Evolutionary conservation across 176 grass and related monocot species (phyloP), one percentile per base, ranked within the genome.

Genomic region (Bolboschoenus planiculmis): DNA sequence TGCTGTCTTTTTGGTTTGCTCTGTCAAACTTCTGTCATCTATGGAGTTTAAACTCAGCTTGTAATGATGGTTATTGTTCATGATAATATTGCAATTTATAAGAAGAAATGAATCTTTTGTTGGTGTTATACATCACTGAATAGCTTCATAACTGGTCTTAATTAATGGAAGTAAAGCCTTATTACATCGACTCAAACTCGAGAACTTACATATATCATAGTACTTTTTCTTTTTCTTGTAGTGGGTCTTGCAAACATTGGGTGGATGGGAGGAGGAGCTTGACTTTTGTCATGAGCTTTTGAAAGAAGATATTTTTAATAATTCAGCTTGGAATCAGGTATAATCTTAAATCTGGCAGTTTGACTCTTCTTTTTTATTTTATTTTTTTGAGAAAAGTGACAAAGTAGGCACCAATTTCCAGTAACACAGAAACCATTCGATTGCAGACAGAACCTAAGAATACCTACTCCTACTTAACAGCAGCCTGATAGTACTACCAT

Each of bases 241-340:
- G 96, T 98, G 96, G 96, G 86, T 98, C 89, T 83, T 98, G 85
- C 87, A 93, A 89, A 65, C 87, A 78, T 87, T 95, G 68, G 96
- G 95, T 87, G 92, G 96, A 57, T 98, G 96, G 95, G 96, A 95
- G 76, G 81, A 60, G 85, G 96, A 98, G 87, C 63, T 95, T 31
- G 65, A 93, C 20, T 98, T 91, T 58, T 98, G 96, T 35, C 63
- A 87, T 71, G 62, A 87, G 50, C 89, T 98, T 60, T 87, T 98
- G 85, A 77, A 91, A 80, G 92, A 98, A 78, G 96, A 98, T 60
- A 37, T 93, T 84, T 95, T 95, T 70, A 98, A 98, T 81, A 98
- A 98, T 87, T 98, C 96, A 80, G 96, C 92, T 87, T 98, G 96
- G 96, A 98, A 98, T 91, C 96, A 98, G 92, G 96, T 98, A 30